Conservation (phyloP, 345 rosid genomes). For the Citrus glauca region DNA sequence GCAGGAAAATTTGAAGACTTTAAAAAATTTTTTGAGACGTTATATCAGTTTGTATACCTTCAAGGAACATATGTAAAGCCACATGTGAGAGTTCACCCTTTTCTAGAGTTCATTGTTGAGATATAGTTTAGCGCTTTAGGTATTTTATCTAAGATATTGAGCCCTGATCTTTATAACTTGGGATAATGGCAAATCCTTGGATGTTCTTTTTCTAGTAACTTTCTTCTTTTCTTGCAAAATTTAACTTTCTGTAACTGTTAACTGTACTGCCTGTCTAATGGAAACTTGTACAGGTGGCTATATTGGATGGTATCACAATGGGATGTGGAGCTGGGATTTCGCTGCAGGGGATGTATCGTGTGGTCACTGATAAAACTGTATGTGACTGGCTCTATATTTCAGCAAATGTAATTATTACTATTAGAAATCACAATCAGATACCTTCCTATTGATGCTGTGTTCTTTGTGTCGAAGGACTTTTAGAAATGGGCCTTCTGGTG, state of each 20-base stretch:
- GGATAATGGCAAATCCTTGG: not conserved
- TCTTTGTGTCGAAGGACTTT: not conserved
- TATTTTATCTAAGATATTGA: not conserved
- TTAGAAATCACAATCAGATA: not conserved
- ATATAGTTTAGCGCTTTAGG: constrained; percentile 10
- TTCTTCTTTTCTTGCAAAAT: not conserved
- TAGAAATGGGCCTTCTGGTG: not conserved
- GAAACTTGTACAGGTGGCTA: constrained; percentile 54
- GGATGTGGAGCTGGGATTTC: constrained; percentile 84
- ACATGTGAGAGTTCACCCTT: constrained; percentile 51
- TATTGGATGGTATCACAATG: constrained; percentile 71
- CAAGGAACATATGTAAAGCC: constrained; percentile 92
- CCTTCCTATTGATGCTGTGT: not conserved
- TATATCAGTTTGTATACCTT: constrained; percentile 78
- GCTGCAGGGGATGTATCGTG: constrained; percentile 69
- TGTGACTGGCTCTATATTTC: constrained; percentile 28
- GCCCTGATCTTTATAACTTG: not conserved
- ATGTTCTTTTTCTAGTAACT: not conserved
- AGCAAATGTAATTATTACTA: not conserved
- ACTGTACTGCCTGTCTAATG: not conserved
- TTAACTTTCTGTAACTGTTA: not conserved
- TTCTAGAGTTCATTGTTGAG: constrained; percentile 3
- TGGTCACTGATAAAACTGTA: constrained; percentile 80
- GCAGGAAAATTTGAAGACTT: constrained; percentile 76
- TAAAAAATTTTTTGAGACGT: constrained; percentile 49